Base-by-base conservation (phyloP, 441 rosid genomes). In the Aleurites moluccanus region DNA sequence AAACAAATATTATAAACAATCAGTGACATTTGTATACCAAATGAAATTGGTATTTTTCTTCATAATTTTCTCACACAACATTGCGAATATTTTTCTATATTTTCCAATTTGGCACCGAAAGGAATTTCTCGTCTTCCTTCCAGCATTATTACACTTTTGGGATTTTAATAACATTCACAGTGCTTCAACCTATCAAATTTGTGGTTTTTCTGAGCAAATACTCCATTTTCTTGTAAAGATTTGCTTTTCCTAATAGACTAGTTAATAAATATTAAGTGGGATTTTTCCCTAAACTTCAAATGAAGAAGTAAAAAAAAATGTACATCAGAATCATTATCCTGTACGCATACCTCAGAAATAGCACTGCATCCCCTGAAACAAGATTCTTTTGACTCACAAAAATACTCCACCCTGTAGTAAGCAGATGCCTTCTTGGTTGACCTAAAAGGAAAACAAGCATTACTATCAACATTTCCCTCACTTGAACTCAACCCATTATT, bases 371-470 rank as follows among this genome's bases (percentile, higher is more conserved):
- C 50, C 98, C 98, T 50, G 92, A 90, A 81, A 88, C 94, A 53
- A 94, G 97, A 81, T 86, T 89, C 87, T 94, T 94, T 84, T 91
- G 94, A 83, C 90, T 89, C 76, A 92, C 98, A 64, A 94, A 94
- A 73, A 91, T 77, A 81, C 97, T 94, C 98, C 98, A 94, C 70
- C 98, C 98, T 10, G 97, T 92, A 4, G 97, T 92, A 69, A 95
- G 99, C 71, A 95, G 88, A 89, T 95, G 99, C 82, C 99, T 84
- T 85, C 97, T 93, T 72, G 99, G 99, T 84, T 95, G 98, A 78
- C 98, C 99, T 95, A 83, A 70, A 84, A 79, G 68, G 50, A 35
- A 72, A 45, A 70, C 33, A 78, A 72, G 59, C 68, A 81, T 64
- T 53, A 67, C 50, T 21, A 63, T 21, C 35, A 5, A 25, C 11